Evolutionary conservation across 2,329 filamentous ascomycete species (phyloP), one percentile per base, ranked within the genome.

Genomic region (Paecilomyces fulvus): DNA sequence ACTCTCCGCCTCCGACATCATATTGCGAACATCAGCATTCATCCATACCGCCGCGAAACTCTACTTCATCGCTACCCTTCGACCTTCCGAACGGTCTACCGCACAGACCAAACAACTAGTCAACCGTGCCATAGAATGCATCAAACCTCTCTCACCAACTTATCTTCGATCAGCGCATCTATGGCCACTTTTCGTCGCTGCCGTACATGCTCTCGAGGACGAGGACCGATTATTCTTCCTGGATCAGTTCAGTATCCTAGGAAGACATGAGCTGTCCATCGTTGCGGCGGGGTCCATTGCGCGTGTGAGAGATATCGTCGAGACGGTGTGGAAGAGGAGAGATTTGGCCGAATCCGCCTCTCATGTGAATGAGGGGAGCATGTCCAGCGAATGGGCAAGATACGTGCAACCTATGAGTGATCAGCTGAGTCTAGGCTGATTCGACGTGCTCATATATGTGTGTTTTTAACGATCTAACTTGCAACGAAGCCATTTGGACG

Each of bases 381-480:
- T 50, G 11, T 20, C 7, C 5, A 50, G 28, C n/a, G 58, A 59
- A 30, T 59, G 58, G 58, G 58, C 57, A 46, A 55, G 56, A 23
- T 59, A 58, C 49, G 58, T 59, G 33, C 58, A 59, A 25, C 58
- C 58, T 33, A 48, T 59, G 55, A 59, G 58, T 50, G 56, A 59
- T 9, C 55, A 53, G 33, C 48, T 59, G 33, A 57, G 48, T 50
- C 52, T 59, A 25, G 58, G 58, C 2, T 59, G 49, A 57, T 17
- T 4, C 21, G 28, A 20, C 23, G 23, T 12, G 25, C 14, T 49
- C 10, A 12, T 23, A 28, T 28, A 43, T 17, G 33, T 17, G 3
- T n/a, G n/a, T n/a, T 43, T 43, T 28, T 28, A 28, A 21, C 7
- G 25, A 28, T 28, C 2, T 28, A 7, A 28, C 21, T 21, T 28